These are phyloP conservation scores for Pichia membranifaciens DNA, from an alignment of 805 yeast species.

Conservation along the genomic window DNA sequence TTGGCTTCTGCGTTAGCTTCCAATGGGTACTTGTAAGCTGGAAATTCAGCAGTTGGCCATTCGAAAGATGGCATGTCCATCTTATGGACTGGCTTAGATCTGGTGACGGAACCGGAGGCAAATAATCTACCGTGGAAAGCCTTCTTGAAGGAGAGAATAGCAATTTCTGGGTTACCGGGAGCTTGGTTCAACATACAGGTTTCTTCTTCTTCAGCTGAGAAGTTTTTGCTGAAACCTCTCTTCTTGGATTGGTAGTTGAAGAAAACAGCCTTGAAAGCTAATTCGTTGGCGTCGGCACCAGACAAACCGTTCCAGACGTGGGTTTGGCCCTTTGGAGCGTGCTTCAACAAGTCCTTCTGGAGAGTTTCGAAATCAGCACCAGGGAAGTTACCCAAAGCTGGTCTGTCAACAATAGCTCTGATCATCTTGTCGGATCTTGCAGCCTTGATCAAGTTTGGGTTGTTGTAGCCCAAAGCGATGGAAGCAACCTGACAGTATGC, in stretches of 20 bases:
- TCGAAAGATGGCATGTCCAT: conserved; percentile 87
- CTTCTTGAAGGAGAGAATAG: conserved; percentile 77
- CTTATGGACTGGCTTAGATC: conserved; percentile 94
- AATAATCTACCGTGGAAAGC: conserved; percentile 95
- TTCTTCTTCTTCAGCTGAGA: conserved; percentile 61
- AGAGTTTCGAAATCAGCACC: conserved; percentile 49
- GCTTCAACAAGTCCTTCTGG: conserved; percentile 56
- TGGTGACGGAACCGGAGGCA: conserved; percentile 85
- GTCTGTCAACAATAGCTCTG: conserved; percentile 72
- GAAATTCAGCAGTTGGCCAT: conserved; percentile 96
- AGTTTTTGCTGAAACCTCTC: conserved; percentile 59
- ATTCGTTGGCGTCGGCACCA: conserved; percentile 86
- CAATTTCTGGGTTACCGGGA: conserved; percentile 86
- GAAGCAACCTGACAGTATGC: conserved; percentile 82
- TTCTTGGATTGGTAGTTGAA: conserved; percentile 66
- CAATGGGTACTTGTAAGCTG: conserved; percentile 65
- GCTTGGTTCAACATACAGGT: conserved; percentile 74
- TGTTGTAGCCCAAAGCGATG: conserved; percentile 79
- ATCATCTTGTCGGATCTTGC: conserved; percentile 68
- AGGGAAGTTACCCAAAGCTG: conserved; percentile 81
- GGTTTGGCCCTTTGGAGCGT: conserved; percentile 74
- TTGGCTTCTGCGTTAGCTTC: conserved; percentile 82
- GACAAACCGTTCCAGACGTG: conserved; percentile 75
- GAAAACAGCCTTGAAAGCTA: conserved; percentile 85
- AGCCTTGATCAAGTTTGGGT: conserved; percentile 64